phyloP scores from a whole-genome alignment of 441 rosid species.

The Syzygium syzygioides region DNA sequence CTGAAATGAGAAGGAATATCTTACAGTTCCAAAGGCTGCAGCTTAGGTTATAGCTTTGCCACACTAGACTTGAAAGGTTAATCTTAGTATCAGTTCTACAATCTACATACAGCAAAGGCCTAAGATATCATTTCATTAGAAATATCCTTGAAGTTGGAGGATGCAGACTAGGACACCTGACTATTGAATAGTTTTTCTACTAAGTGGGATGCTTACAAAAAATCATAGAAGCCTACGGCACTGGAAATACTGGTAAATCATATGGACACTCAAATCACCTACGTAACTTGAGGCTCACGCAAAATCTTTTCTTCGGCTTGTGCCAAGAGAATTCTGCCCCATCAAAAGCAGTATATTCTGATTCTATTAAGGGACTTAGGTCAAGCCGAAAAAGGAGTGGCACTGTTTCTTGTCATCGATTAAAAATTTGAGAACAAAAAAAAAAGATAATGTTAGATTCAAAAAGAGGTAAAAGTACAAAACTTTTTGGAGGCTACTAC shows the following conservation, averaged over 20 bases:
- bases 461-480: neutral
- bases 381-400: neutral
- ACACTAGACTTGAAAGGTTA: neutral
- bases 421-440: neutral
- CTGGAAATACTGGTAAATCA: neutral
- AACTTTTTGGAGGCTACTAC: neutral
- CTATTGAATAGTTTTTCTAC: neutral
- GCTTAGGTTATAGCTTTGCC: neutral
- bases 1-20: neutral
- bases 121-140: neutral
- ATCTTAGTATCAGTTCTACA: neutral
- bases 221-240: neutral
- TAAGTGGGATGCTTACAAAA: neutral
- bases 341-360: neutral
- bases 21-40: neutral
- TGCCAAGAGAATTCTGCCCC: neutral
- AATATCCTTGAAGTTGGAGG: neutral
- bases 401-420: neutral
- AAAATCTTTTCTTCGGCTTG: neutral
- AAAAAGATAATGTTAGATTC: neutral
- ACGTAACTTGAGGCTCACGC: neutral
- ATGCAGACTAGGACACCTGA: neutral
- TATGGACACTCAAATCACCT: neutral
- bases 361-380: neutral
- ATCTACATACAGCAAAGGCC: neutral